Evolutionary conservation across 495 filamentous ascomycete genomes (phyloP), one percentile per base, ranked within the genome.

Genomic region (Penicillium coffeae): DNA sequence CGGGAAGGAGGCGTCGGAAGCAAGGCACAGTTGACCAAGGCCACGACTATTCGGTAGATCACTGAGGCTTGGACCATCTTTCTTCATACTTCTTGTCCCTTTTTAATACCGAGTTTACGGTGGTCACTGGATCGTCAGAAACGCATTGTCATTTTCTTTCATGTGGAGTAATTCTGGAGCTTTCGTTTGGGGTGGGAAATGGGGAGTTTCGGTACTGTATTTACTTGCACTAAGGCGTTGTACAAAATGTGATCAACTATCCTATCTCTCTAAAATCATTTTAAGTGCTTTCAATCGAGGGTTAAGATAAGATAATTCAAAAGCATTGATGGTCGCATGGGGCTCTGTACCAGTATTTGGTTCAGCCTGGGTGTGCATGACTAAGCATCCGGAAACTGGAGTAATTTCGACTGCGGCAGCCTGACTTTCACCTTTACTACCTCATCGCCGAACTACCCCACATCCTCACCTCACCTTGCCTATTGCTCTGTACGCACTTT

Each of bases 41-140:
- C 90, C 67, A 95, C 96, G 89, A 97, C 93, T 42, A 97, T 97
- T 66, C 88, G 92, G 48, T 97, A 85, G 77, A 55, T 20, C 43
- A 51, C 62, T 27, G 35, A 14, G 13, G 5, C 35, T 37, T 37
- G 5, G 13, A 37, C 15, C n/a, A 37, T 14, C 35, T 37, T 18
- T 37, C 15, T 38, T 13, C 50, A 22, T 46, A 50, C 40, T 21
- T 52, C 38, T 60, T 48, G 44, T 43, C 21, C 49, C 1, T 38
- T 52, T 34, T 54, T 43, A 36, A 58, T 50, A 54, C 49, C 49
- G 30, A 48, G 44, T 55, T 63, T 54, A 49, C 52, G 43, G 48
- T 52, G 45, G 55, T 56, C 40, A 52, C 21, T 41, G 41, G 39
- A 55, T 53, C 59, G 60, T 63, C 60, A 60, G 55, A 48, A 48